Conservation (phyloP, 1,139 yeast species). For the Sugiyamaella sp. region DNA sequence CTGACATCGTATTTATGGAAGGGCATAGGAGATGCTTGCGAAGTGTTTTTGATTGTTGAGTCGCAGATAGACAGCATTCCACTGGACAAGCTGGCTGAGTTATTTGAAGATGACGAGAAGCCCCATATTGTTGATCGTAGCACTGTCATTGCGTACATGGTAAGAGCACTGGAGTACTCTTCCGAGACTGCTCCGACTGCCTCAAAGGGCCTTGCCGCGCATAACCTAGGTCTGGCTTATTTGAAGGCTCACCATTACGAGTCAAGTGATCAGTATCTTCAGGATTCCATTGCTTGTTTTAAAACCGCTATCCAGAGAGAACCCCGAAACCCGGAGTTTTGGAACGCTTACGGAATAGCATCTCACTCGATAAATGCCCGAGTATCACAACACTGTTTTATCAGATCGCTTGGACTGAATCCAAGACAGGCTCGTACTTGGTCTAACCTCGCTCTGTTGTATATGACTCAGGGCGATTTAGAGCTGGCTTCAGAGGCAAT, state of each 20-base stretch:
- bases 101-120: constrained; percentile 23
- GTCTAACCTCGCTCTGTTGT: constrained; percentile 81
- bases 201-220: constrained; percentile 57
- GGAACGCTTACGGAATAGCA: constrained; percentile 84
- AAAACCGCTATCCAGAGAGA: constrained; percentile 74
- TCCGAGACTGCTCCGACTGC: constrained; percentile 35
- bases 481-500: constrained; percentile 76
- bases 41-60: constrained; percentile 50
- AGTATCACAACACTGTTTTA: constrained; percentile 89
- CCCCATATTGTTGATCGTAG: constrained; percentile 22
- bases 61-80: constrained; percentile 49
- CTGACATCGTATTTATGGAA: constrained; percentile 50
- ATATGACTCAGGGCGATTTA: constrained; percentile 66
- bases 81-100: constrained; percentile 30
- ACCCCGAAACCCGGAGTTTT: constrained; percentile 65
- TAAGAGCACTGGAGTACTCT: constrained; percentile 37
- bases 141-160: constrained; percentile 21
- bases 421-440: constrained; percentile 71
- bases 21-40: constrained; percentile 53
- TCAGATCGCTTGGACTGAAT: constrained; percentile 74
- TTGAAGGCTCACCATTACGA: constrained; percentile 50
- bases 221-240: constrained; percentile 71
- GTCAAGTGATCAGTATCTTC: constrained; percentile 40
- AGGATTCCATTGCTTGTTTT: constrained; percentile 56
- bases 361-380: constrained; percentile 61